Conservation (phyloP, 495 filamentous ascomycete genomes). For the Bombardia bombarda region DNA sequence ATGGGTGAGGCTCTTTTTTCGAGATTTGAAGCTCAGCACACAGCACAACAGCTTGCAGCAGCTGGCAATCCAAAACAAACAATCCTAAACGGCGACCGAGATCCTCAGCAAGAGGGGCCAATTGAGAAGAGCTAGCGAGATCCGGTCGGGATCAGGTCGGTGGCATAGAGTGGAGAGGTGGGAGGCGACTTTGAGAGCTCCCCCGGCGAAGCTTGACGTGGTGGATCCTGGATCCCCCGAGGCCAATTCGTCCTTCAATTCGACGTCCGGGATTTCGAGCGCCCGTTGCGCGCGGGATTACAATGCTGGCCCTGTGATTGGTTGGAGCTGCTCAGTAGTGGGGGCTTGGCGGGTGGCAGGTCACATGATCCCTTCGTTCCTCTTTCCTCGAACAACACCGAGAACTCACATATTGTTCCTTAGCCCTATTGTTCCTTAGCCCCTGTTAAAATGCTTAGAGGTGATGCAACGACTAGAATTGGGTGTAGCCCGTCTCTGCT, state of each 20-base stretch:
- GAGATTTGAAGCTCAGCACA: no score
- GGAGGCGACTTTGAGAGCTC: slow-evolving; percentile 16
- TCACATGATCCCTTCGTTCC: slow-evolving; percentile 16
- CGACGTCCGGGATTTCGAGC: slow-evolving; percentile 13
- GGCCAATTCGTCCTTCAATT: slow-evolving; percentile 1
- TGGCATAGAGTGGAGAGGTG: slow-evolving; percentile 11
- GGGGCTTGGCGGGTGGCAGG: not conserved
- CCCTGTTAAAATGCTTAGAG: no score
- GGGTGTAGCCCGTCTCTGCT: no score
- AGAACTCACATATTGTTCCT: no score
- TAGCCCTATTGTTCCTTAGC: no score
- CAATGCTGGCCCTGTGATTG: slow-evolving; percentile 23
- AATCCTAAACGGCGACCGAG: no score
- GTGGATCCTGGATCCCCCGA: slow-evolving; percentile 17
- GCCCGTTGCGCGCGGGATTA: slow-evolving; percentile 22
- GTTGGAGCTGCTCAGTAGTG: not conserved
- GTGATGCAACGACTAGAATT: no score
- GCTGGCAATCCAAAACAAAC: no score
- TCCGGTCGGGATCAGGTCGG: not conserved
- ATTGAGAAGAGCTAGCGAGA: slow-evolving; percentile 1
- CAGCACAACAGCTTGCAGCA: no score
- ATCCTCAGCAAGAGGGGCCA: no score
- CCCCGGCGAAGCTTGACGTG: slow-evolving; percentile 19
- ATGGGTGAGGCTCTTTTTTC: no score
- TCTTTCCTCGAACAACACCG: no score